These are phyloP conservation scores for Pseudopediastrum boryanum DNA, from an alignment of 139 green algal species.

Conservation along the genomic window DNA sequence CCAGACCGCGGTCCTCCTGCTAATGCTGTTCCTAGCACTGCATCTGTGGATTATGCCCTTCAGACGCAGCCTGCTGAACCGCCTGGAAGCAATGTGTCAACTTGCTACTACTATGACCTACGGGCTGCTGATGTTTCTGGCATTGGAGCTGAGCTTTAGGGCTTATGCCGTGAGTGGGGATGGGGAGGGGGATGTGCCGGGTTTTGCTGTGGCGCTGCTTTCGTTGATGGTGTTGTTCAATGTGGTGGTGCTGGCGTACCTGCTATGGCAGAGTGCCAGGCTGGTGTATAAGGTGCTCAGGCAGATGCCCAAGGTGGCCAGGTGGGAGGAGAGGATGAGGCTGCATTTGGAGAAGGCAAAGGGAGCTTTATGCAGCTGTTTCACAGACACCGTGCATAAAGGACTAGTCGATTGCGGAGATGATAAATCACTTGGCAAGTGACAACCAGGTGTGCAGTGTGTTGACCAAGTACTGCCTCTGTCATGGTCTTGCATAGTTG, in stretches of 20 bases:
- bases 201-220: background rate
- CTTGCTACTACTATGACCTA: background rate
- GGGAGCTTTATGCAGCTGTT: no score
- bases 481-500: no score
- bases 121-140: background rate
- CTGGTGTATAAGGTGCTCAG: conserved; percentile 9
- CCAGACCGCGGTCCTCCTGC: background rate
- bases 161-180: background rate
- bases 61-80: conserved; percentile 4
- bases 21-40: background rate
- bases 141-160: background rate
- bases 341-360: no score
- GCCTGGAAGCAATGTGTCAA: background rate
- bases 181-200: background rate
- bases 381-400: no score
- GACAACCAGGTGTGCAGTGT: no score
- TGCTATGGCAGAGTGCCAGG: background rate
- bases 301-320: no score
- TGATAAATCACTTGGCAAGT: no score
- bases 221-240: background rate
- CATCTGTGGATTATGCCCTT: background rate
- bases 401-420: no score
- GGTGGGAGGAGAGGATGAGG: no score
- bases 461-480: no score
- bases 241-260: background rate